Base-by-base conservation (phyloP, 2,329 filamentous ascomycete species). In the Stachybotrys echinatus region DNA sequence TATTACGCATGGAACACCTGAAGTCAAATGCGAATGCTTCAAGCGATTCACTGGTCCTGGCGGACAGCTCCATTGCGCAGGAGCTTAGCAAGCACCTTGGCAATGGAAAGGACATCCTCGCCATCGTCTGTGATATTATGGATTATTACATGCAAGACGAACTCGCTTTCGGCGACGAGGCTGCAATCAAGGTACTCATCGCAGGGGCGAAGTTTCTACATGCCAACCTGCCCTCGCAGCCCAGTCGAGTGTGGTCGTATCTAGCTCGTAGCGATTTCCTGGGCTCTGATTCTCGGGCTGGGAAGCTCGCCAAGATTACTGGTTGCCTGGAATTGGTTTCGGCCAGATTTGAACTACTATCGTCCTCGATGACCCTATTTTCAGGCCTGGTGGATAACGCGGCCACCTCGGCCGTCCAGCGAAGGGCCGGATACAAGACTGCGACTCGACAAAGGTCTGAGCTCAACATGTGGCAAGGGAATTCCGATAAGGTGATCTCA, bases 221-320 rank as follows among this genome's bases (percentile, higher is more conserved):
- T 57, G 83, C 86, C 3, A 72, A 95, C 18, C 68, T 94, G 22
- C 76, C 79, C 58, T 87, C 80, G n/a, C 82, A 87, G 47, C 92
- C 94, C 1, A 88, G 87, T 50, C 80, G 92, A 52, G 84, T 96
- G 6, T 97, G 94, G 92, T 91, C 92, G 4, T 89, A 92, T 64
- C 79, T 99, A 59, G 83, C 86, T 4, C 84, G 89, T 50, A 95
- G 89, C 65, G 83, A 85, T 54, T 74, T 99, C 18, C 75, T 99
- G 43, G 87, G 88, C 57, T 81, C 84, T 6, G 85, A 90, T 56
- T 85, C 88, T 10, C 85, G 85, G 54, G 85, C 85, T 14, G 89
- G 90, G 12, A 85, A 87, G 53, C 77, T 99, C 53, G 82, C 85
- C 38, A 83, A 83, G 46, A 84, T 97, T 47, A 81, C 95, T 3